Evolutionary conservation across 208 protist genomes (phyloP).

Genomic region (Kentomonas sorsogonicus): DNA sequence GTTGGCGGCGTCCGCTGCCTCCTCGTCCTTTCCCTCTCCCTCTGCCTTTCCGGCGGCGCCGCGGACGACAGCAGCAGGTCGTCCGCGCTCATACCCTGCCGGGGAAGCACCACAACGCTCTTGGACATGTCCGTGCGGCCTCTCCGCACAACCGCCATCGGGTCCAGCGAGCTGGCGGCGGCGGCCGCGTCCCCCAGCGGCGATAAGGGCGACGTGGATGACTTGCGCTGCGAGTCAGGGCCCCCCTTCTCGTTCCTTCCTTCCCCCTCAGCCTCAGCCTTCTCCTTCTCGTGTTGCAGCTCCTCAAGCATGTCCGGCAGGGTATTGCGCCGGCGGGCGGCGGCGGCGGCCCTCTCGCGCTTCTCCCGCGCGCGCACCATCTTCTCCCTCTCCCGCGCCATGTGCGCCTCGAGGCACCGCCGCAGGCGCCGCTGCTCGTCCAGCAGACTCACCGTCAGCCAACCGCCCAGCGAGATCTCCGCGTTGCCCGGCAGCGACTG

Average conservation of each 20-base stretch:
- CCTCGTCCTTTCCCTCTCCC: background rate
- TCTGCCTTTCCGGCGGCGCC: background rate
- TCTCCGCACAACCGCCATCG: too few relatives aligned
- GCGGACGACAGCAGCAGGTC: background rate
- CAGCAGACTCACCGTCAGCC: conserved; percentile 52
- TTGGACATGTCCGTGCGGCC: too few relatives aligned
- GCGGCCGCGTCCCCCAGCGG: conserved; percentile 5
- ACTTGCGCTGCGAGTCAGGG: conserved; percentile 2
- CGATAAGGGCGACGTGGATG: background rate
- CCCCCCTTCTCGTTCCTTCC: background rate
- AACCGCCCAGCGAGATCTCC: conserved; percentile 58
- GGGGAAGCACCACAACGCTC: too few relatives aligned
- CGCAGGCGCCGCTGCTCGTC: conserved; percentile 55
- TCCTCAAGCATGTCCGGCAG: too few relatives aligned
- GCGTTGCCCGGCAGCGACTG: conserved; percentile 40
- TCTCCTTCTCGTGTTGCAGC: background rate
- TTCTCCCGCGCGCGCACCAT: too few relatives aligned
- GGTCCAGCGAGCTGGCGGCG: background rate
- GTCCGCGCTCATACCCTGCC: too few relatives aligned
- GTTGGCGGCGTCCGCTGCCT: background rate
- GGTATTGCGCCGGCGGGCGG: conserved; percentile 4
- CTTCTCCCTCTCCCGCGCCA: conserved; percentile 2
- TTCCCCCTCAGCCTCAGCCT: background rate
- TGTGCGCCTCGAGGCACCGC: conserved; percentile 23
- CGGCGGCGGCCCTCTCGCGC: too few relatives aligned